Evolutionary conservation across 495 filamentous ascomycete genomes (phyloP), one percentile per base, ranked within the genome.

Genomic region (Diplogelasinospora grovesii): DNA sequence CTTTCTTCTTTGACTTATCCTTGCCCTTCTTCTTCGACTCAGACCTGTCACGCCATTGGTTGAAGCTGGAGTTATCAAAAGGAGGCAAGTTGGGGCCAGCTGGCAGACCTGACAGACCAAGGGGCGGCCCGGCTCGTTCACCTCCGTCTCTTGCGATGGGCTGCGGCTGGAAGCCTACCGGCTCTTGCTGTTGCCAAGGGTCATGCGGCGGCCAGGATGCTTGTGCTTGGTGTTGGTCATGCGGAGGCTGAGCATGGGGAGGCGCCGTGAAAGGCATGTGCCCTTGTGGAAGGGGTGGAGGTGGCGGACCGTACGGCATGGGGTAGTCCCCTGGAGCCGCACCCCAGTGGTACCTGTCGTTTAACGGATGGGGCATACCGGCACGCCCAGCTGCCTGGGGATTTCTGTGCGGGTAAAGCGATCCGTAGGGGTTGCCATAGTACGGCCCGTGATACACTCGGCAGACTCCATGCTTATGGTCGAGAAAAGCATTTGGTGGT

Each of bases 401-500:
- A 53, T 32, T 60, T 35, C 5, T 36, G 39, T 2, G 37, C 10
- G 37, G 26, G 26, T 39, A 39, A 9, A 39, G 26, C 19, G 37
- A 8, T 11, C 55, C 57, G 10, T 52, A 51, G 16, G 62, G 60
- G 47, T 68, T 70, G 31, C 70, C 71, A 41, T 68, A 74, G 18
- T 54, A 37, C 1, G 62, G 63, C 0, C 70, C 70, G 41, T 75
- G 69, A 36, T 73, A 75, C 30, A 74, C 65, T 3, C 67, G 64
- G 38, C 65, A 60, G 14, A 65, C 32, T 8, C 62, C 59, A 21
- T 52, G 57, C 9, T 55, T 47, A 16, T 50, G 39, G 43, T 74
- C 69, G 35, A 66, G 64, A 52, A 70, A 75, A 16, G 71, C 65
- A 45, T 75, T 75, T 14, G 71, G 71, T 1, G 56, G 59, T 14